Base-by-base conservation (phyloP, 129 eudicot genomes). In the Ambrosia artemisiifolia region DNA sequence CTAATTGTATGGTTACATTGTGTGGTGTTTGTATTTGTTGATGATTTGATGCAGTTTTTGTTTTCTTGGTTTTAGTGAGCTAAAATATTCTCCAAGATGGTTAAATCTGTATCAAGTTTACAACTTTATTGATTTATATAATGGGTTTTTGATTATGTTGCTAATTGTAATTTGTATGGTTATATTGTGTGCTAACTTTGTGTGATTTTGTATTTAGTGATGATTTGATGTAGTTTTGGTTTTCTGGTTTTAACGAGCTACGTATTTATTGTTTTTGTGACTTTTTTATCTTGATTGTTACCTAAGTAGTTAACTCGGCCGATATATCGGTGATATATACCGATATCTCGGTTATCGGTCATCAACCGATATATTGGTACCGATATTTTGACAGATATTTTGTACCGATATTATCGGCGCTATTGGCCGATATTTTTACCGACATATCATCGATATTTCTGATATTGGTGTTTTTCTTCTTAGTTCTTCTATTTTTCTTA, bases 191-290 rank as follows among this genome's bases (percentile, higher is more conserved):
- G 7, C 1, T 18, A 35, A 38, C 9, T 9, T 33, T 2, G 19
- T 30, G 61, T 7, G 17, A 30, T 38, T 14, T 34, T 7, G 8
- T 54, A 36, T 18, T 12, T 19, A 65, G 54, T 10, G 12, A 18
- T 70, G 65, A 36, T 8, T 51, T 4, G 33, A 34, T 35, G 36
- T 5, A 0, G 38, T 56, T 11, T 20, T 5, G 11, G 4, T 34
- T 19, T 71, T 55, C 65, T 12, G 54, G 48, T 70, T 43, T 51
- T 17, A 16, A 11, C 34, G 32, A 51, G 49, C 36, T 70, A 9
- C 53, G 51, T 17, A 54, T 70, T 24, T 24, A n/a, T n/a, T 6
- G 63, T 70, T 70, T 35, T 8, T 53, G 65, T 12, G 38, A 70
- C 38, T 19, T 54, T 4, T 17, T 17, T 5, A 28, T 12, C 8